Evolutionary conservation across 2,329 filamentous ascomycete species (phyloP).

Genomic region (Biscogniauxia mediterranea): DNA sequence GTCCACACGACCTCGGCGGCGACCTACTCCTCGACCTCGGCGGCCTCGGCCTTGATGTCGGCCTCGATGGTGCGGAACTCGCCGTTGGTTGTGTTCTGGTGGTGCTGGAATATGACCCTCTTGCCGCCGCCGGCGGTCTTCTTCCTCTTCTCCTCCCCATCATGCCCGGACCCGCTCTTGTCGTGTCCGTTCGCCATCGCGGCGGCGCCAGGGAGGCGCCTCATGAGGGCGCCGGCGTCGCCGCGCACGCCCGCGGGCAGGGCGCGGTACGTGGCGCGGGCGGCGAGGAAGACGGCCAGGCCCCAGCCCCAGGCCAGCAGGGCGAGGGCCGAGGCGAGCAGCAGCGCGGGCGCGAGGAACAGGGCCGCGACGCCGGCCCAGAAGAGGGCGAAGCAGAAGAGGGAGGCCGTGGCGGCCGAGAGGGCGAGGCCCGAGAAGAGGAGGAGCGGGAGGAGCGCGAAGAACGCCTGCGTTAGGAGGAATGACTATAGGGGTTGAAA

Average conservation of each 20-base stretch:
- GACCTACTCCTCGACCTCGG: conserved; percentile 31
- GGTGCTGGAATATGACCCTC: conserved; percentile 24
- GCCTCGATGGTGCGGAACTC: conserved; percentile 5
- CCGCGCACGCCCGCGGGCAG: conserved; percentile 19
- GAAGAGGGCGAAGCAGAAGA: conserved; percentile 65
- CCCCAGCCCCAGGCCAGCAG: conserved; percentile 68
- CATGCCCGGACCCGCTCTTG: too few relatives aligned
- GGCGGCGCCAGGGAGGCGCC: not conserved
- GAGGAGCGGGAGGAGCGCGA: conserved; percentile 65
- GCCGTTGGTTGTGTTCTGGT: not conserved
- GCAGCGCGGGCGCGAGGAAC: conserved; percentile 66
- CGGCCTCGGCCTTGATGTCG: conserved; percentile 24
- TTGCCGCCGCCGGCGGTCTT: conserved; percentile 12
- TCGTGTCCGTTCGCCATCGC: conserved; percentile 1
- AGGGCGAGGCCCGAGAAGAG: conserved; percentile 67
- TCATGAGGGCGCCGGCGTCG: not conserved
- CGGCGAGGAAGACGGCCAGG: conserved; percentile 55
- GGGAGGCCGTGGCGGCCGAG: conserved; percentile 60
- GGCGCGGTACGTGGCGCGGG: conserved; percentile 43
- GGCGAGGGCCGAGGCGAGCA: conserved; percentile 62
- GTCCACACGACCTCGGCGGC: conserved; percentile 24
- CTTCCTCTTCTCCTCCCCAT: too few relatives aligned
- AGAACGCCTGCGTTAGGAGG: conserved; percentile 59
- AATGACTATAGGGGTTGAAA: conserved; percentile 54
- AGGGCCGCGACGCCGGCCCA: conserved; percentile 65